Percentiles rank a stretch among this genome's conserved stretches.
Conservation (phyloP, 805 yeast species). For the Saccharomycopsis sp. region DNA sequence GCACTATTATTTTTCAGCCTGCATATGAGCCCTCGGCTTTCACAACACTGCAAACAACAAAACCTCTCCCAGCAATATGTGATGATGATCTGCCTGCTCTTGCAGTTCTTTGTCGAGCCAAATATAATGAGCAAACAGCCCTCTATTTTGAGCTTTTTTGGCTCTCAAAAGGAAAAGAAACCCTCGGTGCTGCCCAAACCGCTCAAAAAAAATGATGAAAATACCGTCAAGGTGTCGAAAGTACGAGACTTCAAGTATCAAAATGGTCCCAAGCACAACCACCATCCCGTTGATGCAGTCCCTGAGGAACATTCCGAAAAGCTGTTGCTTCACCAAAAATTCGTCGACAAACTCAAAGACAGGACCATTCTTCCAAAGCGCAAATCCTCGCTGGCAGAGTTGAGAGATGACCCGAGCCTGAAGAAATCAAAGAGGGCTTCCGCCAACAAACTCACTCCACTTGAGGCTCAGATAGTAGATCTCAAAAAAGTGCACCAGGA, state of each 20-base stretch:
- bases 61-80: not conserved
- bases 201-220: not conserved
- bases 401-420: slow-evolving; percentile 7
- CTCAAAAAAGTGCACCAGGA: slow-evolving; percentile 54
- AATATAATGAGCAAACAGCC: slow-evolving; percentile 3
- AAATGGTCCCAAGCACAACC: not conserved
- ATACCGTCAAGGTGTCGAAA: not conserved
- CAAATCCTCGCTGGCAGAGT: not conserved
- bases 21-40: not conserved
- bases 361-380: not conserved
- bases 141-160: slow-evolving; percentile 4
- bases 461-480: slow-evolving; percentile 68
- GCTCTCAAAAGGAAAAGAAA: too few species aligned
- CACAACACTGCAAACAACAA: not conserved
- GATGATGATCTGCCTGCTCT: not conserved
- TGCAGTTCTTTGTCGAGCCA: not conserved
- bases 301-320: too few species aligned
- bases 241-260: not conserved
- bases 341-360: slow-evolving; percentile 6
- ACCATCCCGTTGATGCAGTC: too few species aligned
- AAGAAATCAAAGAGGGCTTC: slow-evolving; percentile 3
- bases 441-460: slow-evolving; percentile 49
- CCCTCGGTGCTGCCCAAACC: not conserved
- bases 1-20: too few species aligned
- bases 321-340: slow-evolving; percentile 4